These are phyloP conservation scores for Ceratocystis albifundus DNA, from an alignment of 2,329 filamentous ascomycete genomes.

Conservation along the genomic window DNA sequence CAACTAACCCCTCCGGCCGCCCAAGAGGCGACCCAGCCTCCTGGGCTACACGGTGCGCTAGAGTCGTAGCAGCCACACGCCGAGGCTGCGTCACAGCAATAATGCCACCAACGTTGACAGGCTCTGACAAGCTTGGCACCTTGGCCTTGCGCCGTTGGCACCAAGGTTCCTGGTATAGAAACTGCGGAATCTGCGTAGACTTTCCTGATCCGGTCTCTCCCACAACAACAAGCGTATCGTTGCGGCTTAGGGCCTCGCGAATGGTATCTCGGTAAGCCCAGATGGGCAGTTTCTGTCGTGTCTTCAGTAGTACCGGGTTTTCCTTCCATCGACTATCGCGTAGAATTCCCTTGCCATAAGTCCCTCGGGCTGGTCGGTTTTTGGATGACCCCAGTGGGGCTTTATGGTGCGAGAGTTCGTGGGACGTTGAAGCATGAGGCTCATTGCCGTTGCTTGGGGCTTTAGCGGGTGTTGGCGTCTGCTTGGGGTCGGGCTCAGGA, in stretches of 20 bases:
- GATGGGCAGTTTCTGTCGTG: conserved; percentile 64
- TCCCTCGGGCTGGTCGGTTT: neutral
- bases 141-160: conserved; percentile 50
- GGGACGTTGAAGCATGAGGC: neutral
- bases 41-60: conserved; percentile 76
- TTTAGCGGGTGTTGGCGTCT: conserved; percentile 30
- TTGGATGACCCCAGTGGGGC: neutral
- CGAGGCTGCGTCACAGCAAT: conserved; percentile 95
- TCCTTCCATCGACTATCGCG: conserved; percentile 24
- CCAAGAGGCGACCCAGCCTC: conserved; percentile 51
- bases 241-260: conserved; percentile 45
- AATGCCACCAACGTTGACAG: conserved; percentile 55
- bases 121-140: conserved; percentile 25
- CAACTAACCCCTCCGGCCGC: conserved; percentile 46
- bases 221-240: conserved; percentile 70
- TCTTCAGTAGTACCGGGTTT: conserved; percentile 32
- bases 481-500: conserved; percentile 26
- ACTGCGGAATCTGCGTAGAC: conserved; percentile 91
- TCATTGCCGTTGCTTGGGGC: neutral
- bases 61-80: conserved; percentile 81
- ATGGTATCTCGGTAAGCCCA: conserved; percentile 65
- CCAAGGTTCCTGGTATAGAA: conserved; percentile 68
- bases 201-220: conserved; percentile 96
- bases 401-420: neutral
- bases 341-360: neutral